Conservation (phyloP, 768 basidiomycete species). For the Rhizopogon vinicolor region DNA sequence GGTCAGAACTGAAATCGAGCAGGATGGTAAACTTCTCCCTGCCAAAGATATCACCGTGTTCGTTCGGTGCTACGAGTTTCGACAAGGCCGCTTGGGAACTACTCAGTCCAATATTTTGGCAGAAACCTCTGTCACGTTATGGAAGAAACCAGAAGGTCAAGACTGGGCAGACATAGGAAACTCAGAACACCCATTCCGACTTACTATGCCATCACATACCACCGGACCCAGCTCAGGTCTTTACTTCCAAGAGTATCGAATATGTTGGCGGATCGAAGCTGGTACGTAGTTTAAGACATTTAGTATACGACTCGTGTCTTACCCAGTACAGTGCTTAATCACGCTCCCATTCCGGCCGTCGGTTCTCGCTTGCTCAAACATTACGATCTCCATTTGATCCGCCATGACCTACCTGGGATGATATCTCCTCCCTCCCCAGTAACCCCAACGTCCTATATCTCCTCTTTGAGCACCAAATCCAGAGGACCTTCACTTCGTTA, state of each 20-base stretch:
- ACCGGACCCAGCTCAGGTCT: slow-evolving; percentile 62
- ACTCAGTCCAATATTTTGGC: slow-evolving; percentile 62
- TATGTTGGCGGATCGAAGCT: slow-evolving; percentile 83
- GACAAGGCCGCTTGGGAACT: slow-evolving; percentile 55
- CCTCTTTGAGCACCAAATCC: slow-evolving; percentile 45
- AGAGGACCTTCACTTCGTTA: slow-evolving; percentile 59
- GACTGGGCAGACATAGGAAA: slow-evolving; percentile 61
- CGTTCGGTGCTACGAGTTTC: slow-evolving; percentile 82
- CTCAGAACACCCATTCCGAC: slow-evolving; percentile 65
- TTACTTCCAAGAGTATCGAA: slow-evolving; percentile 72
- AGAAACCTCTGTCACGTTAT: slow-evolving; percentile 62
- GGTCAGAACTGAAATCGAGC: slow-evolving; percentile 67
- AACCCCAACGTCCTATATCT: slow-evolving; percentile 33
- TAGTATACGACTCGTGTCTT: slow-evolving; percentile 11
- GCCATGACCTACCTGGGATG: slow-evolving; percentile 55
- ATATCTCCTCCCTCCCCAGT: slow-evolving; percentile 31
- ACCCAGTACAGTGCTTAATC: slow-evolving; percentile 53
- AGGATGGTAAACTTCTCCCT: slow-evolving; percentile 62
- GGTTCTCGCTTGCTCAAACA: slow-evolving; percentile 66
- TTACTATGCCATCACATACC: slow-evolving; percentile 59
- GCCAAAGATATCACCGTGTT: slow-evolving; percentile 66
- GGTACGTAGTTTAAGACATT: slow-evolving; percentile 38
- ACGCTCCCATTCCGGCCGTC: slow-evolving; percentile 58
- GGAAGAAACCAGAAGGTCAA: slow-evolving; percentile 57
- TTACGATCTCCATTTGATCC: slow-evolving; percentile 67